phyloP scores from a whole-genome alignment of 116 monocot species.

The Posidonia oceanica region DNA sequence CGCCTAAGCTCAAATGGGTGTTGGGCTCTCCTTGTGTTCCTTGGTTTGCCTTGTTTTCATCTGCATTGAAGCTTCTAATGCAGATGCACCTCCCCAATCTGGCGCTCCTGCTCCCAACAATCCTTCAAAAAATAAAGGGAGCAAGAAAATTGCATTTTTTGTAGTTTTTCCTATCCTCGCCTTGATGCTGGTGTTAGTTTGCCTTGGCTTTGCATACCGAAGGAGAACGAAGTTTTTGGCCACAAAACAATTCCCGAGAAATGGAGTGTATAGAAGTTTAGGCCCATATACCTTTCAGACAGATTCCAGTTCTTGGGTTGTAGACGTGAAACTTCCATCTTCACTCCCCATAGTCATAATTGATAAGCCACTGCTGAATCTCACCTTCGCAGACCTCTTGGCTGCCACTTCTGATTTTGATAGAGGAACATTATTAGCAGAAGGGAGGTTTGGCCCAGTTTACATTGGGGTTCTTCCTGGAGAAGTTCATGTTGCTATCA shows the following conservation, averaged over 20 bases:
- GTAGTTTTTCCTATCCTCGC: conserved; percentile 30
- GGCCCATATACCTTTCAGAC: conserved; percentile 68
- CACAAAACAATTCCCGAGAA: conserved; percentile 2
- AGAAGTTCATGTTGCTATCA: conserved; percentile 57
- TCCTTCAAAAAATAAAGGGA: neutral
- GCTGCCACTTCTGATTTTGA: conserved; percentile 47
- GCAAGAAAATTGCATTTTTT: conserved; percentile 25
- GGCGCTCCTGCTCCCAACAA: neutral
- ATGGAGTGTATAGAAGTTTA: conserved; percentile 5
- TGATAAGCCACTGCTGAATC: conserved; percentile 75
- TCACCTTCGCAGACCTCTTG: conserved; percentile 72
- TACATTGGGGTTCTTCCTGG: conserved; percentile 64
- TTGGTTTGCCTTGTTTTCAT: neutral
- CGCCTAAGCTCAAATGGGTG: neutral
- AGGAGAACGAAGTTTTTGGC: conserved; percentile 13
- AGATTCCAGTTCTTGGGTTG: conserved; percentile 60
- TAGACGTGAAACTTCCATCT: conserved; percentile 51
- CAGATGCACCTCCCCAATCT: no score
- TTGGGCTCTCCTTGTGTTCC: neutral
- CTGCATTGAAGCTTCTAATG: neutral
- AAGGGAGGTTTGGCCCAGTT: conserved; percentile 66
- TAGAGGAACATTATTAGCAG: conserved; percentile 49
- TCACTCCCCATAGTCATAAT: conserved; percentile 72
- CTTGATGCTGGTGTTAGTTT: conserved; percentile 23
- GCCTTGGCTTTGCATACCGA: conserved; percentile 21